Base-by-base conservation (phyloP, 1,139 yeast species). In the Lodderomyces oxycetoniae region DNA sequence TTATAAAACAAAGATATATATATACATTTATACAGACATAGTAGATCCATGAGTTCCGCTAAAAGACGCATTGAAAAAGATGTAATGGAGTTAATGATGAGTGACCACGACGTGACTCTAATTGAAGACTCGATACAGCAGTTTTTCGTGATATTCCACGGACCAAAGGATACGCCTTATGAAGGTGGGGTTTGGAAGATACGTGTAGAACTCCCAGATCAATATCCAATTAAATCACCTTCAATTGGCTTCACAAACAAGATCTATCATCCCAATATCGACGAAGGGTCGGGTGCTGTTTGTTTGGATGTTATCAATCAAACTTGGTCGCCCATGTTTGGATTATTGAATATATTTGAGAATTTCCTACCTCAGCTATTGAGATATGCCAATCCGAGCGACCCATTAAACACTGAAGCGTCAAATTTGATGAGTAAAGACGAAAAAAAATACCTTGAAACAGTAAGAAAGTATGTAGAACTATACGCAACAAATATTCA, bases 291-390 rank as follows among this genome's bases (percentile, higher is more conserved):
- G 3, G 98, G 98, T 0, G 80, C 94, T 0, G 96, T 91, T 10
- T 91, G 98, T 59, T 75, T 91, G 39, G 98, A 91, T 54, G 98
- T 91, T 23, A 89, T 91, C 46, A 91, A 91, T 58, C 96, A 91
- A 53, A 88, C 97, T 1, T 91, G 98, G 98, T 84, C 95, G 29
- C 98, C 98, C 2, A 85, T 91, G 89, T 91, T 88, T 66, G 97
- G 91, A 34, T 71, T 89, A 48, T 68, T 82, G 47, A 91, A 91
- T 56, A 86, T 91, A 26, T 88, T 91, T 55, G 97, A 91, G 53
- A 83, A 88, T 52, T 91, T 91, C 63, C 64, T 91, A 44, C 98
- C 98, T 9, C 98, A 93, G 50, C 65, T 91, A 40, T 66, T 91
- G 42, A 74, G 93, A 40, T 91, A 91, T 52, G 97, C 97, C 17